A percentile compares a stretch with the other conserved stretches of the same genome.
These are phyloP conservation scores for Ustilago trichophora DNA, from an alignment of 1,284 basidiomycete species.

Conservation along the genomic window DNA sequence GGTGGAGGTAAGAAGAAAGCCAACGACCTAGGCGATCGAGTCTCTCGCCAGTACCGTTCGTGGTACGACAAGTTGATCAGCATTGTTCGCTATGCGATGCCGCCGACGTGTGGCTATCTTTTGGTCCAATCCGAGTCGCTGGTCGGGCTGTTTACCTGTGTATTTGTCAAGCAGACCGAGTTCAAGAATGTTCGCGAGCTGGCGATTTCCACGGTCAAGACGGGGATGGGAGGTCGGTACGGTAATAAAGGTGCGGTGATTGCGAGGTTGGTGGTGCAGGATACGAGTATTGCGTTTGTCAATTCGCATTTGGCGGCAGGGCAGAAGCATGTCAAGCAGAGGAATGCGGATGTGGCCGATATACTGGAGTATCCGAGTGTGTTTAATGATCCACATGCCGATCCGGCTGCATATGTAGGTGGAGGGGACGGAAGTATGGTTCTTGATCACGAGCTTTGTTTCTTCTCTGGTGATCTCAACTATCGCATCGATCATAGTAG, in stretches of 20 bases:
- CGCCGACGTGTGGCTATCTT: conserved; percentile 72
- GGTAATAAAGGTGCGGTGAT: conserved; percentile 98
- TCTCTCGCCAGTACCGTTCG: conserved; percentile 43
- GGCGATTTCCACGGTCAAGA: conserved; percentile 82
- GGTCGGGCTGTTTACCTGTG: conserved; percentile 86
- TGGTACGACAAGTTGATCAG: conserved; percentile 59
- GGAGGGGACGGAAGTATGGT: conserved; percentile 95
- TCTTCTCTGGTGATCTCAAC: conserved; percentile 76
- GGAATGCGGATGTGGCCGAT: conserved; percentile 85
- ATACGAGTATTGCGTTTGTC: conserved; percentile 81
- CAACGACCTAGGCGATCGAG: conserved; percentile 51
- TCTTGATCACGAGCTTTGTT: conserved; percentile 91
- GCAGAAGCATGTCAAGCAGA: conserved; percentile 79
- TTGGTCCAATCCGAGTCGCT: conserved; percentile 86
- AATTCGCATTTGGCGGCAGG: conserved; percentile 97
- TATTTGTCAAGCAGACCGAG: conserved; percentile 78
- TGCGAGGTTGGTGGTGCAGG: conserved; percentile 85
- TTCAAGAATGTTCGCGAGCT: conserved; percentile 74
- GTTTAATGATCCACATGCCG: conserved; percentile 27
- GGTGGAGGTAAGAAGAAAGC: conserved; percentile 55
- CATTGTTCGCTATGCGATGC: conserved; percentile 56
- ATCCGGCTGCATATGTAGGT: conserved; percentile 76
- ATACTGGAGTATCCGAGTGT: conserved; percentile 54
- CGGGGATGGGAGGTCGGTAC: conserved; percentile 89
- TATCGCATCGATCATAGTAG: conserved; percentile 89